Evolutionary conservation across 148 eudicot species (phyloP).

Genomic region (Suaeda aralocaspica): DNA sequence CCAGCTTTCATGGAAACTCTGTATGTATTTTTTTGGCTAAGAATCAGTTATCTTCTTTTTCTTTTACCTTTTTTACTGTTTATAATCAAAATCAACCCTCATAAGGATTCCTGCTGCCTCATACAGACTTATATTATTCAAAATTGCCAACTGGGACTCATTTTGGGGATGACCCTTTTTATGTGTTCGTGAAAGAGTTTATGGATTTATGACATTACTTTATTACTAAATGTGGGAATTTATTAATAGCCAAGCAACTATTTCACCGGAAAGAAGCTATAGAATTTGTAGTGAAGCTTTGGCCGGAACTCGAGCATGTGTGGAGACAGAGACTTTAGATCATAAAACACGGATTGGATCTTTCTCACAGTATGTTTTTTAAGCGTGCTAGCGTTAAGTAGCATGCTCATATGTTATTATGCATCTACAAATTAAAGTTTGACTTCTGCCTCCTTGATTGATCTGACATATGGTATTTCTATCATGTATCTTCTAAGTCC

Average conservation of each 20-base stretch:
- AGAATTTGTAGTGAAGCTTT: conserved; percentile 81
- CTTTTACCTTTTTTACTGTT: no score
- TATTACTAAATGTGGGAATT: conserved; percentile 16
- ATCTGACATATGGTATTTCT: conserved; percentile 13
- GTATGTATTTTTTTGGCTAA: conserved; percentile 59
- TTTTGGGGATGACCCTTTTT: background rate
- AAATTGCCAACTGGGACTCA: background rate
- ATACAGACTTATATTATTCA: background rate
- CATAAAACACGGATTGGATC: conserved; percentile 69
- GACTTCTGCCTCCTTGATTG: background rate
- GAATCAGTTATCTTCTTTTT: no score
- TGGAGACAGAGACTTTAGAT: conserved; percentile 56
- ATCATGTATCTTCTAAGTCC: conserved; percentile 41
- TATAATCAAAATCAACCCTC: no score
- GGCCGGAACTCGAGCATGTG: conserved; percentile 94
- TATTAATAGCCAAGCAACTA: conserved; percentile 75
- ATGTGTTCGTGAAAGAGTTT: background rate
- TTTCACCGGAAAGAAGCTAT: conserved; percentile 69
- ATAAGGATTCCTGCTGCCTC: background rate
- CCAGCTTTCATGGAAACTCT: conserved; percentile 96
- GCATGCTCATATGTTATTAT: no score
- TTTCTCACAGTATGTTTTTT: conserved; percentile 57
- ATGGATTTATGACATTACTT: background rate
- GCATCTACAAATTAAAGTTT: background rate
- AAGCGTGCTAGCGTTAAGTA: background rate